Base-by-base conservation (phyloP, 257 asterid species). In the Solanum habrochaites region DNA sequence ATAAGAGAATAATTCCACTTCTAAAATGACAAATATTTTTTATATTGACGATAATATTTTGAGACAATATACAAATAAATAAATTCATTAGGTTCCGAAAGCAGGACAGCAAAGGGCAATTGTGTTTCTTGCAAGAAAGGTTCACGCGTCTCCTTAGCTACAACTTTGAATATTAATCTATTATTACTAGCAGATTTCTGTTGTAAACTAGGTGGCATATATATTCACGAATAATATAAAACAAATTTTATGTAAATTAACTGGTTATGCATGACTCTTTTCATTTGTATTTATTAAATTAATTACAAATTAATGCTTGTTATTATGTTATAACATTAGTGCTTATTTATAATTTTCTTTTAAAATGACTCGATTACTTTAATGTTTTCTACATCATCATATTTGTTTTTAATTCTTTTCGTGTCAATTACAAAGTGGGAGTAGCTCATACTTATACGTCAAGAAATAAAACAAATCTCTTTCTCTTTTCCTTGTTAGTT, bases 41-140 rank as follows among this genome's bases (percentile, higher is more conserved):
- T 10, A 23, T 20, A n/a, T 10, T 5, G 3, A 62, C 16, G 3
- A n/a, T 62, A 62, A 6, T n/a, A 62, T 62, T 62, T n/a, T 62
- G 16, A n/a, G 7, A 62, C 35, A 32, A 32, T 37, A 37, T 37
- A 37, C 1, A 62, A 29, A 69, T 29, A 37, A 29, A 29, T 3
- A 66, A 66, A 25, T 31, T 69, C 21, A 21, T 64, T 84, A 67
- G 43, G 52, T 66, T 64, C 4, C 60, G 32, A 35, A 77, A 37
- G 43, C 23, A 13, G 29, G 88, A 75, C 86, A 64, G 90, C 90
- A 45, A 14, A 64, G 88, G 21, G 52, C 75, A 85, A 77, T 74
- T 32, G 31, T 75, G 88, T 85, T 88, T 32, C 86, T 85, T 88
- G 83, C 86, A 85, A 85, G 88, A 85, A 85, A 85, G 74, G 58